Evolutionary conservation across 306 rosid species (phyloP), one percentile per base, ranked within the genome.

Genomic region (Vicia faba): DNA sequence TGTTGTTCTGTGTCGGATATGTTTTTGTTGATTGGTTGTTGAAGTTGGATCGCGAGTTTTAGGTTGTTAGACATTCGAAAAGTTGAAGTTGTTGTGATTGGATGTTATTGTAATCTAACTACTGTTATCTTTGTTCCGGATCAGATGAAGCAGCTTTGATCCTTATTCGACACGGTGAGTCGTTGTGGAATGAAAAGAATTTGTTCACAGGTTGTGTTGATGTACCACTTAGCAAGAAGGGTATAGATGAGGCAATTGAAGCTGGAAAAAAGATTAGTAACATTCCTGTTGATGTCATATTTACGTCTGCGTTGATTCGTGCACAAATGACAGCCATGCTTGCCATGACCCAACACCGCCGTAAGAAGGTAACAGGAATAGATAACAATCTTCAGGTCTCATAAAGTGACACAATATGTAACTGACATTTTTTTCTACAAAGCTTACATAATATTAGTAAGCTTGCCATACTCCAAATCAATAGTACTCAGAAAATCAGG

Each of bases 291-390:
- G 99, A 95, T 83, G 83, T 86, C 80, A 90, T 95, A 84, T 95
- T 80, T 73, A 88, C 97, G 23, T 95, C 99, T 63, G 85, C 99
- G 36, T 84, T 95, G 78, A 90, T 95, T 73, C 97, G 99, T 39
- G 99, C 99, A 16, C 99, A 90, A 75, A 90, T 95, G 99, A 95
- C 99, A 61, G 99, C 99, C 44, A 95, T 95, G 99, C 99, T 90
- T 71, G 97, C 97, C 59, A 95, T 95, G 99, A 90, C 97, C 56
- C 97, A 95, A 78, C 97, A 95, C 65, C 96, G 97, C 18, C 91
- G 96, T 20, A 82, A 13, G 72, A 95, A 95, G 97, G 99, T 95
- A 83, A 72, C 16, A 23, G 4, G 26, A 70, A 39, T 44, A 23
- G 23, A 45, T 26, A 51, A 5, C 46, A 23, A 20, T 74, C 65